Percentiles rank a stretch among this genome's conserved stretches.
These are phyloP conservation scores for Neurospora africana DNA, from an alignment of 495 filamentous ascomycete species.

Conservation along the genomic window DNA sequence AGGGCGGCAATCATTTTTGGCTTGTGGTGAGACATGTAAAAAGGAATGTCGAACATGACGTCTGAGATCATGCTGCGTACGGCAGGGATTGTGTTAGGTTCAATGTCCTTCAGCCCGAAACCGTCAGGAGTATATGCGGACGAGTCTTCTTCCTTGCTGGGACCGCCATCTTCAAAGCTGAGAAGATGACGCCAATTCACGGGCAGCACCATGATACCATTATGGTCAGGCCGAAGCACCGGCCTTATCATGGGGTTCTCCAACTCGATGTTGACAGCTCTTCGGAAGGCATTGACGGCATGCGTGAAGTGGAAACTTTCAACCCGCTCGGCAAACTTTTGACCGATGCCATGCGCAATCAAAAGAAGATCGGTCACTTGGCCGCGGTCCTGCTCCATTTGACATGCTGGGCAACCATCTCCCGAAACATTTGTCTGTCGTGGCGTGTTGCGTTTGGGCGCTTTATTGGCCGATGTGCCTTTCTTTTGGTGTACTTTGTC, in stretches of 20 bases:
- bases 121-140: constrained; percentile 41
- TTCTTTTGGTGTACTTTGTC: constrained; percentile 52
- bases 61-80: constrained; percentile 87
- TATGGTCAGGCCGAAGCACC: constrained; percentile 56
- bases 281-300: constrained; percentile 82
- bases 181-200: constrained; percentile 83
- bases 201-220: constrained; percentile 47
- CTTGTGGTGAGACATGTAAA: constrained; percentile 93
- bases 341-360: constrained; percentile 90
- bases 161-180: constrained; percentile 67
- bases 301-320: constrained; percentile 97
- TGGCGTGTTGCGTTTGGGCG: constrained; percentile 20
- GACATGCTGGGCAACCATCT: constrained; percentile 35
- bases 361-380: constrained; percentile 79
- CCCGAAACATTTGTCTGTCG: neutral
- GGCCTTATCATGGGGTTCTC: constrained; percentile 60
- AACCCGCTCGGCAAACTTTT: constrained; percentile 90
- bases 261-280: constrained; percentile 76
- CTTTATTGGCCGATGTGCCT: constrained; percentile 30
- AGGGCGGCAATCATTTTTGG: constrained; percentile 87
- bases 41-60: constrained; percentile 95
- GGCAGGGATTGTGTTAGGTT: constrained; percentile 77
- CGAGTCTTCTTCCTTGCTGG: constrained; percentile 37
- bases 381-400: constrained; percentile 51
- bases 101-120: constrained; percentile 80